Percentiles rank a stretch among this genome's conserved stretches.
phyloP scores from a whole-genome alignment of 345 rosid genomes.

The Hypericum androsaemum region DNA sequence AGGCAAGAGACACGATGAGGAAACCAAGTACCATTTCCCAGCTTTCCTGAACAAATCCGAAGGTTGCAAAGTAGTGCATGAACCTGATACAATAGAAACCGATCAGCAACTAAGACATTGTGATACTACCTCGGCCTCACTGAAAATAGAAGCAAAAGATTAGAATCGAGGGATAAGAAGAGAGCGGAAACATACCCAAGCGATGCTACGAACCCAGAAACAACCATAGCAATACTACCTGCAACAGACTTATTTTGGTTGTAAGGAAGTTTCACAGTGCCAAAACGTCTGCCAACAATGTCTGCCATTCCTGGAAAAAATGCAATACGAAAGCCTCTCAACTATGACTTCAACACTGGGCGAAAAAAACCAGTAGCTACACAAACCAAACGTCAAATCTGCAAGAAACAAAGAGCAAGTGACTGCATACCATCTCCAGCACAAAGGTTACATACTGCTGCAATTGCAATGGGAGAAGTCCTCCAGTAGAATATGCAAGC shows the following conservation, averaged over 20 bases:
- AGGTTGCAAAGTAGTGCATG: conserved; percentile 63
- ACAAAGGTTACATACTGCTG: conserved; percentile 81
- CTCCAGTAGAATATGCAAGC: conserved; percentile 69
- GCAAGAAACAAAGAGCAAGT: not conserved
- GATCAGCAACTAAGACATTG: conserved; percentile 5
- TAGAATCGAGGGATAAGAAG: not conserved
- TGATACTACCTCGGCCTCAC: not conserved
- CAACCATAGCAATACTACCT: conserved; percentile 79
- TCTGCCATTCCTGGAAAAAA: conserved; percentile 68
- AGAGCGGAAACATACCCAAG: conserved; percentile 31
- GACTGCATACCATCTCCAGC: conserved; percentile 85
- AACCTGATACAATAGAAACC: conserved; percentile 30
- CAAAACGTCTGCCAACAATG: conserved; percentile 67
- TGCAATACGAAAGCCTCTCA: not conserved
- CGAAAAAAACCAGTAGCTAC: too few species aligned
- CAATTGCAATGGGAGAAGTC: conserved; percentile 63
- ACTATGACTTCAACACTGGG: too few species aligned
- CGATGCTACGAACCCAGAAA: conserved; percentile 62
- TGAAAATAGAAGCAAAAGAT: not conserved
- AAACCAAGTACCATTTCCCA: conserved; percentile 51
- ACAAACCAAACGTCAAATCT: not conserved
- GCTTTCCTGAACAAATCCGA: conserved; percentile 44
- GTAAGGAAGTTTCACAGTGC: conserved; percentile 62
- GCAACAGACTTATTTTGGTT: conserved; percentile 70
- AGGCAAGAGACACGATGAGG: conserved; percentile 52